Base-by-base conservation (phyloP, 2,329 filamentous ascomycete species). In the Alternaria brassicicola region DNA sequence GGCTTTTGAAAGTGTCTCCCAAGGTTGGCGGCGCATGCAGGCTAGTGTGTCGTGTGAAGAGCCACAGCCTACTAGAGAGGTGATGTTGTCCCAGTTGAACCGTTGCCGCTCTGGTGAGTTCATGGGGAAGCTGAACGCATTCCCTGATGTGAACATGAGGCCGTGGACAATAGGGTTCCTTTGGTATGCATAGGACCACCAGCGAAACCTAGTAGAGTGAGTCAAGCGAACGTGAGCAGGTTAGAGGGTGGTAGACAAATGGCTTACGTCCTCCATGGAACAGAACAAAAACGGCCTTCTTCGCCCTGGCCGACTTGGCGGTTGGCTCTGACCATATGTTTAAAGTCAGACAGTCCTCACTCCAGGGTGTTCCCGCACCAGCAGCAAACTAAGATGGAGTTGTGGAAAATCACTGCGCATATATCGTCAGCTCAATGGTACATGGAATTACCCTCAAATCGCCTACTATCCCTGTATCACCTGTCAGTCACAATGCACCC, bases 91-190 rank as follows among this genome's bases (percentile, higher is more conserved):
- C 68, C 68, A 68, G 23, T 70, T 64, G 6, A 45, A 55, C 30
- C 39, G 42, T 43, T 61, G 61, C 19, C 61, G 61, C 36, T 61
- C 50, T 4, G 58, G 33, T 0, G 61, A 61, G 48, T 68, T 69
- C 57, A 61, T 52, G 1, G 59, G 59, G 31, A 70, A 66, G 38
- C 61, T 64, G 45, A 65, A 65, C 1, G 50, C 60, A 35, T 66
- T 68, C 9, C 66, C 68, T 23, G 66, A 69, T 23, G 78, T 72
- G 7, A 78, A 74, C 59, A 84, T 80, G 9, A 82, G 69, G 12
- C 76, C 81, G 8, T 75, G 68, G 26, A 76, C 78, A n/a, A 85
- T 84, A 13, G 83, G 81, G 31, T 84, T 77, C 0, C 77, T 45
- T 3, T 52, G 57, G 52, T 79, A 83, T 0, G 82, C 79, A 52